Evolutionary conservation across 768 basidiomycete genomes (phyloP).

Genomic region (Suillus fuscotomentosus): DNA sequence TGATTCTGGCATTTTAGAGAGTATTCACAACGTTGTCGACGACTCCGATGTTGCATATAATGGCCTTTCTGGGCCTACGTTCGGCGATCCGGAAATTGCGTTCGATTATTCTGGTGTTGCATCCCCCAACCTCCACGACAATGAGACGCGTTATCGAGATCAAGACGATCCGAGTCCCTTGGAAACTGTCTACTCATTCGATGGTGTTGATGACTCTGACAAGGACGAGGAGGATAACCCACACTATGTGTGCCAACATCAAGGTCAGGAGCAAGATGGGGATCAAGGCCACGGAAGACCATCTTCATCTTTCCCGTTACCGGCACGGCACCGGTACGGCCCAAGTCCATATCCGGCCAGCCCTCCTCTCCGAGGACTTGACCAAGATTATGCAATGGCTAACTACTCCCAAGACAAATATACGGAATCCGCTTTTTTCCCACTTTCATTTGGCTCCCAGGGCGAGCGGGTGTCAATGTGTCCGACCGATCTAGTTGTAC

Average conservation of each 20-base stretch:
- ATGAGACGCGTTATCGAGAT: neutral
- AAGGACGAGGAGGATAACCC: constrained; percentile 15
- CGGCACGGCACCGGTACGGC: neutral
- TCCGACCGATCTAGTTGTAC: neutral
- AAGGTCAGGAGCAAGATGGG: neutral
- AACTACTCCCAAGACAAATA: neutral
- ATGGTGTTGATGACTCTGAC: constrained; percentile 3
- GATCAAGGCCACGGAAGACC: neutral
- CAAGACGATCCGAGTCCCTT: neutral
- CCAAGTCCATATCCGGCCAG: neutral
- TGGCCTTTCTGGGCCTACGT: neutral
- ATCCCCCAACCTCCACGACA: constrained; percentile 1
- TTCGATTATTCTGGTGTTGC: constrained; percentile 24
- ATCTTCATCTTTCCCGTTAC: neutral
- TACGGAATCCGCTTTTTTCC: neutral
- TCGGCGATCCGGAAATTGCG: constrained; percentile 18
- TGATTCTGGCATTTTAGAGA: neutral
- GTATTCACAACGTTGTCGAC: neutral
- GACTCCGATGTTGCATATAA: neutral
- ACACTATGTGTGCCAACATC: neutral
- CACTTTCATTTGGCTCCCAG: neutral
- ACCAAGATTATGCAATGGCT: neutral
- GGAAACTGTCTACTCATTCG: neutral
- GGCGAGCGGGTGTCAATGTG: neutral
- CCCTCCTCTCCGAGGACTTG: neutral